Evolutionary conservation across 352 stramenopile genomes (phyloP), one percentile per base, ranked within the genome.

Genomic region (Phytopythium delawarense): DNA sequence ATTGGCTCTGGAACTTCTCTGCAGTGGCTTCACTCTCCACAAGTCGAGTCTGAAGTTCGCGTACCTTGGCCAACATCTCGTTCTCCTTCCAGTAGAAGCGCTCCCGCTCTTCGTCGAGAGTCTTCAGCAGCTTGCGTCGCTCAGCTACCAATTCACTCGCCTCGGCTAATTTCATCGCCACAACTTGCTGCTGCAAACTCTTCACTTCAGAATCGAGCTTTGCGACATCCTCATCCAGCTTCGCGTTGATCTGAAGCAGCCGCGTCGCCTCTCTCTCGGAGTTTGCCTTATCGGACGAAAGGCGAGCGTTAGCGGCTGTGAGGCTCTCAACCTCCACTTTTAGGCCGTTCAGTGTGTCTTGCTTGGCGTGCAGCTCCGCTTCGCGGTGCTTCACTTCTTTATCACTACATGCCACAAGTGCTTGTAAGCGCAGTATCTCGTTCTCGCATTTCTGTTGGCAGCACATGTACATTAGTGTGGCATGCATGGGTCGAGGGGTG

Each of bases 1-100:
- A 88, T 62, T 93, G 84, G 4, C 63, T 84, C 37, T 85, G 78
- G 42, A 78, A 91, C 32, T 87, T 89, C 30, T 88, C 74, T 1
- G 67, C 70, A 1, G 49, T 42, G 0, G 81, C 79, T 48, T 94
- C 81, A 23, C 67, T 74, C 56, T 89, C 80, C 0, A 63, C 77
- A 6, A 89, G 51, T 8, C 71, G 78, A 28, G 61, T 79, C 35
- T 85, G 73, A 4, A 87, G 39, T 1, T 91, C 81, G 6, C 74
- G 69, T 0, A 87, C 34, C 44, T 86, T 79, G 1, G 35, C 54
- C 4, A 85, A 25, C 13, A 91, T 32, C 45, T 90, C 76, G n/a
- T 82, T 78, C 57, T 92, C 81, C 37, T 84, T 76, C 69, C 71
- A 86, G 6, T 78, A 74, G 4, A 64, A 87, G 12, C 75, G 61